Evolutionary conservation across 768 basidiomycete species (phyloP), one percentile per base, ranked within the genome.

Genomic region (Tulasnella calospora): DNA sequence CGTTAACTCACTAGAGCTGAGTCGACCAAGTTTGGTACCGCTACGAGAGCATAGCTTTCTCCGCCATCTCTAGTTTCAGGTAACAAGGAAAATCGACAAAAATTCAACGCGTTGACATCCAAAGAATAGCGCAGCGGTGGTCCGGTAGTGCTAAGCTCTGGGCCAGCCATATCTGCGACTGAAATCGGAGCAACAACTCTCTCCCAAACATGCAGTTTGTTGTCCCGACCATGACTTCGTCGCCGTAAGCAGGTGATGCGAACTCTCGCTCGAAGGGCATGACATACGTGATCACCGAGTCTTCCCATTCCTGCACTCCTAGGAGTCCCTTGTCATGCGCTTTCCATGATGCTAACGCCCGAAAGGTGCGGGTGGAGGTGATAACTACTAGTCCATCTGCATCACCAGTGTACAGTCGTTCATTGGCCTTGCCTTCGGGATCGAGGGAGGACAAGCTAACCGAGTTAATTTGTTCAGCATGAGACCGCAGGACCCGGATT

Each of bases 81-180:
- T 47, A 92, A 83, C 3, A 98, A 85, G 9, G 94, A 92, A 84
- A 98, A 96, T 2, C 92, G 90, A 84, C 97, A 99, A 83, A 92
- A 98, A 82, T 97, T 98, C 77, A 99, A 87, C 1, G 97, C 91
- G 82, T 99, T 99, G 79, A 96, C 91, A 82, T 95, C 93, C 83
- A 99, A 85, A 0, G 92, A 92, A 81, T 91, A 92, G 15, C 85
- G 83, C 4, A 93, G 83, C 9, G 82, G 79, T 4, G 93, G 92
- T 0, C 84, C 84, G 0, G 88, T 86, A 9, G 88, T 83, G 38
- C 86, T 87, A 2, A 61, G 57, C 1, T 88, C 85, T 51, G 88
- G 81, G 0, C 88, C 86, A 1, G 91, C 92, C 3, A 91, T 89
- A 21, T 86, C 87, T 23, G 89, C 89, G 9, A 90, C 88, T 27